Conservation (phyloP, 139 green algal species). For the Closterium sp. region DNA sequence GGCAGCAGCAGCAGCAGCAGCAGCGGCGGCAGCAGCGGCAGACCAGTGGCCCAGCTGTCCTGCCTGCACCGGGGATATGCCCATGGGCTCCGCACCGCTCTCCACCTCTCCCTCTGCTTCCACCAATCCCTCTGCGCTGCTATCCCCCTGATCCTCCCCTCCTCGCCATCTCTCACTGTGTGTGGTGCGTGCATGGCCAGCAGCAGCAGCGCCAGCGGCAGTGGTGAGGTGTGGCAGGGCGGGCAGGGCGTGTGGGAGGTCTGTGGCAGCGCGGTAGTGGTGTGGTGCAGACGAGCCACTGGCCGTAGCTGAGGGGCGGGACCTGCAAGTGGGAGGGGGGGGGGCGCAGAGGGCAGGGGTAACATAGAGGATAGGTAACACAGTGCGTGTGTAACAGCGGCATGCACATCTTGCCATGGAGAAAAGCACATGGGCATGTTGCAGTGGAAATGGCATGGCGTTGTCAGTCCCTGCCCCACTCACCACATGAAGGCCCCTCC, state of each 20-base stretch:
- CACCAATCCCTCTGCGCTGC: neutral
- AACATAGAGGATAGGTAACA: neutral
- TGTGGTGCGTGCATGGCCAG: neutral
- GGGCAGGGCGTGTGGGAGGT: neutral
- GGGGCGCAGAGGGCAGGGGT: neutral
- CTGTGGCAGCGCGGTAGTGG: neutral
- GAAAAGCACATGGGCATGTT: no score
- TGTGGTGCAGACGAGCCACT: neutral
- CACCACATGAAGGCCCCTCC: no score
- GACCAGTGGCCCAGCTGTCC: neutral
- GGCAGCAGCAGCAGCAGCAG: neutral
- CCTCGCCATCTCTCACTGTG: neutral
- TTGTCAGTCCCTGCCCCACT: no score
- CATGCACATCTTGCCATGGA: neutral
- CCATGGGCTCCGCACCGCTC: neutral
- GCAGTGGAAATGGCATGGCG: no score
- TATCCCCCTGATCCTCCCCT: neutral
- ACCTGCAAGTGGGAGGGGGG: neutral
- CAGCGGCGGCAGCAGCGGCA: neutral
- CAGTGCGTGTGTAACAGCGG: neutral
- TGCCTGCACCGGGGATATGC: neutral
- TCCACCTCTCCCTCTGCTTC: neutral
- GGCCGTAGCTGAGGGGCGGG: neutral
- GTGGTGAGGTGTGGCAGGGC: neutral
- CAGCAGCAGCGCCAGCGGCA: neutral